phyloP scores from a whole-genome alignment of 2,329 filamentous ascomycete genomes.

The Apiospora rasikravindrae region DNA sequence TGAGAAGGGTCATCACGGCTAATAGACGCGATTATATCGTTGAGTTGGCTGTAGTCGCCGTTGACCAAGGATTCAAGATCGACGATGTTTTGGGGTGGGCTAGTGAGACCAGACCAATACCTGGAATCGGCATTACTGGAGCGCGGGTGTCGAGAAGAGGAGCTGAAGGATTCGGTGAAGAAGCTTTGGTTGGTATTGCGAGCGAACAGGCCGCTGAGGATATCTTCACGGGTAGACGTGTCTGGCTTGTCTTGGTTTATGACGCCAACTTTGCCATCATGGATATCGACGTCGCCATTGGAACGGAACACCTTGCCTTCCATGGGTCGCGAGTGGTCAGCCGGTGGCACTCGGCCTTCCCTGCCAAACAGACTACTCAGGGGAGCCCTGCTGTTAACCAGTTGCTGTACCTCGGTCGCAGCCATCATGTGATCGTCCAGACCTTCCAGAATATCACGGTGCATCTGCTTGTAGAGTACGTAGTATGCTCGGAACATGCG shows the following conservation, averaged over 20 bases:
- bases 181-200: slow-evolving; percentile 37
- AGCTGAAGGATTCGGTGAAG: slow-evolving; percentile 41
- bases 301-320: slow-evolving; percentile 70
- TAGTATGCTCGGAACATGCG: slow-evolving; percentile 94
- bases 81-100: slow-evolving; percentile 38
- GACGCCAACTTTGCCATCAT: slow-evolving; percentile 61
- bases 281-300: slow-evolving; percentile 69
- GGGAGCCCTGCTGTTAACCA: slow-evolving; percentile 76
- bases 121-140: slow-evolving; percentile 33
- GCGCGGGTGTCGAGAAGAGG: slow-evolving; percentile 33
- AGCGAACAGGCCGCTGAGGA: slow-evolving; percentile 60
- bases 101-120: slow-evolving; percentile 38
- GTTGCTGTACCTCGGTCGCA: slow-evolving; percentile 75
- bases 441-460: slow-evolving; percentile 79
- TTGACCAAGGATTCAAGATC: slow-evolving; percentile 38
- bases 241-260: slow-evolving; percentile 66
- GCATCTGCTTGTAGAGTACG: slow-evolving; percentile 86
- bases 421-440: slow-evolving; percentile 80
- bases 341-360: slow-evolving; percentile 69
- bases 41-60: slow-evolving; percentile 36
- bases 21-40: slow-evolving; percentile 39
- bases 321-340: slow-evolving; percentile 63
- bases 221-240: slow-evolving; percentile 62
- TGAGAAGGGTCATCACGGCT: slow-evolving; percentile 29
- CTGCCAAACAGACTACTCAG: slow-evolving; percentile 77